Conservation (phyloP, 768 basidiomycete species). For the Serendipita indica region DNA sequence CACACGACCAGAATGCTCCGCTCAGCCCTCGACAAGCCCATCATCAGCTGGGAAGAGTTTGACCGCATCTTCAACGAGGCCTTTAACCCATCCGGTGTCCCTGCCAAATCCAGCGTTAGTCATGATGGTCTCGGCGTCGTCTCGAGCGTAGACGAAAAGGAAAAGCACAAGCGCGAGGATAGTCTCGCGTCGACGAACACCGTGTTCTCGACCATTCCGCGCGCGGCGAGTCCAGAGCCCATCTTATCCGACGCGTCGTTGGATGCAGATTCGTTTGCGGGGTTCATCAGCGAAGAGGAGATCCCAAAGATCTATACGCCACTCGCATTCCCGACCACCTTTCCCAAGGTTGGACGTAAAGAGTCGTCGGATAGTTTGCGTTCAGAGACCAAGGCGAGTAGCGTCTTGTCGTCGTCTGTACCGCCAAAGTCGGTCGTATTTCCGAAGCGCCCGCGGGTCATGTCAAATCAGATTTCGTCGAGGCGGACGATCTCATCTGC, state of each 20-base stretch:
- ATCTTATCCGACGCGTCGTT: conserved; percentile 1
- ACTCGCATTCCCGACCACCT: not conserved
- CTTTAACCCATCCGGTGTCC: not conserved
- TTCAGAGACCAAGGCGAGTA: not conserved
- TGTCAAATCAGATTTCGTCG: conserved; percentile 5
- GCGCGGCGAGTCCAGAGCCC: not conserved
- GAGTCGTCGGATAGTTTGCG: conserved; percentile 6
- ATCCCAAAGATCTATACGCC: conserved; percentile 7
- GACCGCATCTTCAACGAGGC: not conserved
- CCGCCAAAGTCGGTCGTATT: not conserved
- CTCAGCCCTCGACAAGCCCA: conserved; percentile 1
- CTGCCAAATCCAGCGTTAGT: not conserved
- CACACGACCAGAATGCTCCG: not conserved
- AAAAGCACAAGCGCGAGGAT: not conserved
- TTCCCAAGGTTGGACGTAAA: not conserved
- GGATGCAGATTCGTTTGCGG: not conserved
- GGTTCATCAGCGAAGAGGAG: conserved; percentile 7
- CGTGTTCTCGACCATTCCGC: not conserved
- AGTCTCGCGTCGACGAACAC: not conserved
- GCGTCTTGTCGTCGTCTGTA: not conserved
- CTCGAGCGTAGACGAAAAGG: too few species aligned
- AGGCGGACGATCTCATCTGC: conserved; percentile 3
- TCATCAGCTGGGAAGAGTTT: conserved; percentile 7
- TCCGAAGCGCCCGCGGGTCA: not conserved
- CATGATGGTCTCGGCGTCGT: not conserved